A percentile compares a stretch with the other conserved stretches of the same genome.
These are phyloP conservation scores for Onygena corvina DNA, from an alignment of 2,329 filamentous ascomycete species.

Conservation along the genomic window DNA sequence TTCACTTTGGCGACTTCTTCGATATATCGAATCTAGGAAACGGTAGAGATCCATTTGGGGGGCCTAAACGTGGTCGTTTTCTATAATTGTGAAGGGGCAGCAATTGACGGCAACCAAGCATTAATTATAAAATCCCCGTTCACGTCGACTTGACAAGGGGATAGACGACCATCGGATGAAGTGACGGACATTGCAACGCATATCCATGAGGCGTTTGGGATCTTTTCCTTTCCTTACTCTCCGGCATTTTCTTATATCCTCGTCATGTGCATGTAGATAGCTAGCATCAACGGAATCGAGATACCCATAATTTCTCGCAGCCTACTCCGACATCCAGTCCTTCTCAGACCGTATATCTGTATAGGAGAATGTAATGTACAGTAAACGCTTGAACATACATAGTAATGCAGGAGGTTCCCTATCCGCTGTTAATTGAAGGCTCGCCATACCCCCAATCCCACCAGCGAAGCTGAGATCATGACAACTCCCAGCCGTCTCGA, in stretches of 20 bases:
- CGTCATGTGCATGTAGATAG: slow-evolving; percentile 11
- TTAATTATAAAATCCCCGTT: too few species aligned
- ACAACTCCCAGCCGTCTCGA: slow-evolving; percentile 57
- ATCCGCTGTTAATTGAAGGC: slow-evolving; percentile 25
- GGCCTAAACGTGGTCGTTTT: slow-evolving; percentile 39
- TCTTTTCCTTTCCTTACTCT: slow-evolving; percentile 10
- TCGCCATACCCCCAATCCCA: slow-evolving; percentile 59
- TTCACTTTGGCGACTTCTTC: slow-evolving; percentile 39
- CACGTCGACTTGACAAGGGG: neutral
- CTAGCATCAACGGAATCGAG: slow-evolving; percentile 13
- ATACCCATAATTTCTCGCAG: slow-evolving; percentile 12
- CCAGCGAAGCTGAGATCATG: slow-evolving; percentile 53
- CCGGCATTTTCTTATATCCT: slow-evolving; percentile 11
- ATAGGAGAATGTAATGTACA: neutral
- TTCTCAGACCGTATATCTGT: too few species aligned
- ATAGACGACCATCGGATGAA: neutral
- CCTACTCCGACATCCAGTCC: neutral
- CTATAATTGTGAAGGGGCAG: slow-evolving; percentile 21
- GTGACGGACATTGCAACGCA: neutral
- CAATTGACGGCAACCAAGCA: too few species aligned
- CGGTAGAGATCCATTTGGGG: slow-evolving; percentile 32
- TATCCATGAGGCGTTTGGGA: slow-evolving; percentile 1
- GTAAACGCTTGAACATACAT: neutral
- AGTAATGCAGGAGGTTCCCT: neutral
- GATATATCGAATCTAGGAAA: slow-evolving; percentile 37